phyloP scores from a whole-genome alignment of 179 eudicot species.

The Camellia oleifera region DNA sequence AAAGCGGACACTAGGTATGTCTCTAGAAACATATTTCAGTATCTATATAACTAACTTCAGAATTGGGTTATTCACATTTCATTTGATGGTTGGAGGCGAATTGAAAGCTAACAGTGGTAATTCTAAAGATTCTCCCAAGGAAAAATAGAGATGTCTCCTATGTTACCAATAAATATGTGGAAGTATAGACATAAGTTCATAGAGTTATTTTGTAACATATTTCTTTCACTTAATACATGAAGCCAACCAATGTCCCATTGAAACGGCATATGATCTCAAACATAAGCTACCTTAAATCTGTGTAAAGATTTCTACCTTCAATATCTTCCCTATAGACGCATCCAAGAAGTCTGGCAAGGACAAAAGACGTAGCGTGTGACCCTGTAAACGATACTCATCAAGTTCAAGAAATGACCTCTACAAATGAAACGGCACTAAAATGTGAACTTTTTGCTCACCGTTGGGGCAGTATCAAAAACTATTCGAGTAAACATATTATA shows the following conservation, averaged over 20 bases:
- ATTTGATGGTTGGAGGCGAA: too few species aligned
- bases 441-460: constrained; percentile 46
- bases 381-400: constrained; percentile 44
- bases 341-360: constrained; percentile 97
- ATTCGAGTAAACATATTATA: constrained; percentile 87
- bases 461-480: constrained; percentile 95
- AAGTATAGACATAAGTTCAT: too few species aligned
- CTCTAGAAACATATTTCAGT: not conserved
- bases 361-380: constrained; percentile 87
- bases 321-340: constrained; percentile 90
- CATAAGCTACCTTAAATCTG: not conserved
- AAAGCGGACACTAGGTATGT: not conserved
- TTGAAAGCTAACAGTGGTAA: too few species aligned
- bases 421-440: not conserved
- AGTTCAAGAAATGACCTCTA: constrained; percentile 1
- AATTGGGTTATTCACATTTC: too few species aligned
- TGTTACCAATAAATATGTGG: too few species aligned
- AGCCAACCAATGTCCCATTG: not conserved
- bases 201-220: not conserved
- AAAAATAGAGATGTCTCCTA: too few species aligned
- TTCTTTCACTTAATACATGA: not conserved
- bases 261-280: not conserved
- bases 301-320: constrained; percentile 49
- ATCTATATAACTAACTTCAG: too few species aligned
- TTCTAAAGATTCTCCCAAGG: too few species aligned